Evolutionary conservation across 2,329 filamentous ascomycete genomes (phyloP), one percentile per base, ranked within the genome.

Genomic region (Xylaria sp.): DNA sequence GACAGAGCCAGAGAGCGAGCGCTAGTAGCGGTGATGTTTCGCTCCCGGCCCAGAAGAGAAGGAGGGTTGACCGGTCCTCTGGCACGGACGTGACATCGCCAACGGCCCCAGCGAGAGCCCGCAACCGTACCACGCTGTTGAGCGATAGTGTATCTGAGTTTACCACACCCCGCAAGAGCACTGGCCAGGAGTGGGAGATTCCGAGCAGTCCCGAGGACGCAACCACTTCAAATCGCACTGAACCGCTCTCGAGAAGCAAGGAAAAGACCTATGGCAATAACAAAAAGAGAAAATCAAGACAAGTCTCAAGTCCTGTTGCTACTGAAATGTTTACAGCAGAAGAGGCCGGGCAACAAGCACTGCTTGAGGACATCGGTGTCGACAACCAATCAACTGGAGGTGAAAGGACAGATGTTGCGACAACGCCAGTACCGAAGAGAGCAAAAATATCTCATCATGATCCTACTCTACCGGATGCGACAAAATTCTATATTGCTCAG

Each of bases 1-100:
- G 74, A 32, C 76, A 76, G 55, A 78, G 76, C 55, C 77, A 79
- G 66, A 77, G 73, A 45, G 76, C 74, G 9, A 78, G 76, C 61
- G 68, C 65, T 7, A 78, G 75, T 62, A 77, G 77, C 48, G 73
- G 75, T 53, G 72, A 77, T 45, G 65, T 76, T 47, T 77, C 76
- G 17, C 68, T 74, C 14, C 73, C 75, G 2, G 66, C 64, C 45
- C 73, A 73, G 47, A 73, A 74, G 59, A 69, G 65, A 39, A 72
- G 61, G 51, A 72, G 70, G 45, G 21, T 14, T 11, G 61, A 76
- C 59, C 61, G 61, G 17, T 78, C 76, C 39, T 78, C 75, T n/a
- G 73, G 70, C 45, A 77, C 76, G 2, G 71, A 76, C 67, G 65
- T 78, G 36, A 76, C 77, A 12, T 75, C 75, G 4, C 75, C 77